These are phyloP conservation scores for Brassica rapa DNA, from an alignment of 345 rosid genomes.

Conservation along the genomic window DNA sequence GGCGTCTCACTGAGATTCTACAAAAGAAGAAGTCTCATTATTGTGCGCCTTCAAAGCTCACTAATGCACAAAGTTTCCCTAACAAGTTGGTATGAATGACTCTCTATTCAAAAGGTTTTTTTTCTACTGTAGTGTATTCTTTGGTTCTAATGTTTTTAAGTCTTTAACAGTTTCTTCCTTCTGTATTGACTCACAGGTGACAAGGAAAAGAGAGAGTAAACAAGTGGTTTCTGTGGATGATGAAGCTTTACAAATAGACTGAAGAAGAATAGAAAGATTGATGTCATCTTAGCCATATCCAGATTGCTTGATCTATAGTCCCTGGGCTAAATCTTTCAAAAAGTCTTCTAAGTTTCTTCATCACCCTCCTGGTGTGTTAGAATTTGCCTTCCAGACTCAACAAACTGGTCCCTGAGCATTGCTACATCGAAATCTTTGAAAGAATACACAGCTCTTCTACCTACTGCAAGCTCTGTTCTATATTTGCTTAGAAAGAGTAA, in stretches of 20 bases:
- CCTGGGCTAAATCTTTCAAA: constrained; percentile 17
- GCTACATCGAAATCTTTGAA: background rate
- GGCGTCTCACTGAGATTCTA: constrained; percentile 64
- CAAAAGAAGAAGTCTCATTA: constrained; percentile 50
- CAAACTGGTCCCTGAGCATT: background rate
- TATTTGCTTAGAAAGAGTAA: constrained; percentile 1
- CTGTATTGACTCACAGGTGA: constrained; percentile 17
- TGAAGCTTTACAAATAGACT: constrained; percentile 34
- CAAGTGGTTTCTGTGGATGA: constrained; percentile 25
- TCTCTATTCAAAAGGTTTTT: background rate
- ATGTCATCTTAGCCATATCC: constrained; percentile 18
- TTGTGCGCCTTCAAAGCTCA: constrained; percentile 38
- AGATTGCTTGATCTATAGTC: constrained; percentile 2
- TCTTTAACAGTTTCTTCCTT: background rate
- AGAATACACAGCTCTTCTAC: background rate
- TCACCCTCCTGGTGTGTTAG: background rate
- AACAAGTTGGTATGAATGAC: constrained; percentile 40
- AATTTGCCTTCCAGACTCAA: constrained; percentile 5
- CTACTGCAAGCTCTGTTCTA: background rate
- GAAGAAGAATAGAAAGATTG: constrained; percentile 24
- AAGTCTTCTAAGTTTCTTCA: background rate
- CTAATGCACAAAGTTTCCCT: constrained; percentile 21
- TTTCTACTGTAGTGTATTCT: background rate
- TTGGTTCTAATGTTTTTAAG: background rate
- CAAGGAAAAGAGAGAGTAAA: constrained; percentile 35